Percentiles rank a stretch among this genome's conserved stretches.
phyloP scores from a whole-genome alignment of 345 rosid genomes.

The Hirschfeldia incana region DNA sequence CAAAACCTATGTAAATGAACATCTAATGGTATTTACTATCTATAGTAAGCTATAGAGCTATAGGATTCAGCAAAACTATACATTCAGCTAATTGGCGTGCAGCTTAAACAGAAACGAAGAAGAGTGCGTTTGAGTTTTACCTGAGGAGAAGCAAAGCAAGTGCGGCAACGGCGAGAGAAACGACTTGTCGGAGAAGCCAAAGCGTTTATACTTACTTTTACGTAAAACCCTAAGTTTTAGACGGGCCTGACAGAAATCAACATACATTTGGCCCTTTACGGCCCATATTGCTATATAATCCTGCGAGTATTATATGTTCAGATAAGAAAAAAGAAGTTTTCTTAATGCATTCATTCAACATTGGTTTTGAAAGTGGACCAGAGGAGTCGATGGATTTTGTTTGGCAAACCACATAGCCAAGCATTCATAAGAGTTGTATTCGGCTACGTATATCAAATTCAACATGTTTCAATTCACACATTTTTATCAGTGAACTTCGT shows the following conservation, averaged over 20 bases:
- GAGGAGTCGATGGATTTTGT: too few relatives aligned
- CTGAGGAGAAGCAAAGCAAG: conserved; percentile 36
- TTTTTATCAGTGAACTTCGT: too few relatives aligned
- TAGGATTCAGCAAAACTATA: not conserved
- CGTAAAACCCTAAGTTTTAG: conserved; percentile 6
- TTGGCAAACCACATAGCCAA: too few relatives aligned
- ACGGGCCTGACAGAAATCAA: not conserved
- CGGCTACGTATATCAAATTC: too few relatives aligned
- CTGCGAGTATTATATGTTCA: too few relatives aligned
- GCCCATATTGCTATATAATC: not conserved
- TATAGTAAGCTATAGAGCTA: not conserved
- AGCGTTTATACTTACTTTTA: not conserved
- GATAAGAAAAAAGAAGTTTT: too few relatives aligned
- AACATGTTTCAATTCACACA: too few relatives aligned
- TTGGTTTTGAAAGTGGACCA: too few relatives aligned
- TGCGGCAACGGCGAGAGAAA: conserved; percentile 28
- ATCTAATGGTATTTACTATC: not conserved
- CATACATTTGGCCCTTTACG: not conserved
- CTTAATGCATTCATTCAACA: too few relatives aligned
- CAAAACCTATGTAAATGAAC: too few relatives aligned
- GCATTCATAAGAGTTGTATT: too few relatives aligned
- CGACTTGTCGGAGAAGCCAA: not conserved
- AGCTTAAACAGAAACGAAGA: not conserved
- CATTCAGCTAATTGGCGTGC: not conserved
- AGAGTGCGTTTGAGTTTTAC: not conserved